Percentiles rank a stretch among this genome's conserved stretches.
phyloP scores from a whole-genome alignment of 306 rosid genomes.

The Cicer chorassanicum region DNA sequence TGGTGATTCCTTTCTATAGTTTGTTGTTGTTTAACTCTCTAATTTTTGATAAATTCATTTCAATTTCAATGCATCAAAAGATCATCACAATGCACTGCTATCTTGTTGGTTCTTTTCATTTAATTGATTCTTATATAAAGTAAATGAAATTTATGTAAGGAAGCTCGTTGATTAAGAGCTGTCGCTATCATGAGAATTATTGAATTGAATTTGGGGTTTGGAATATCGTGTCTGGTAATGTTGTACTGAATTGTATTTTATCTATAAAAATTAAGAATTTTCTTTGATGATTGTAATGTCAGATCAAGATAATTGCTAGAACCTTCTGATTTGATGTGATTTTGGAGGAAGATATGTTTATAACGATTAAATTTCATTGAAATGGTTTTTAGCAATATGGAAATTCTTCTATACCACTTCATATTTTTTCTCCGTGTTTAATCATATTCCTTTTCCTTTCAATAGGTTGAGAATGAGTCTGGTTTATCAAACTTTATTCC shows the following conservation, averaged over 20 bases:
- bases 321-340: conserved; percentile 36
- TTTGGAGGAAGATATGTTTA: conserved; percentile 24
- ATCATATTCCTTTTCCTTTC: conserved; percentile 25
- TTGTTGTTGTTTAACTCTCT: conserved; percentile 6
- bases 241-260: conserved; percentile 16
- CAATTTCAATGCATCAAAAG: conserved; percentile 8
- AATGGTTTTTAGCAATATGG: conserved; percentile 23
- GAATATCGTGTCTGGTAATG: conserved; percentile 6
- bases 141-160: conserved; percentile 19
- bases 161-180: conserved; percentile 4
- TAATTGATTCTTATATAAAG: conserved; percentile 24
- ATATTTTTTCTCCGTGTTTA: conserved; percentile 7
- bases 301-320: conserved; percentile 25
- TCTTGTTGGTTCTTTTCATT: conserved; percentile 15
- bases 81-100: background rate
- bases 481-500: conserved; percentile 95
- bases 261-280: conserved; percentile 3
- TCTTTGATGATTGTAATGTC: conserved; percentile 25
- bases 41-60: background rate
- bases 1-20: conserved; percentile 17
- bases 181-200: conserved; percentile 3
- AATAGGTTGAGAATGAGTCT: conserved; percentile 94
- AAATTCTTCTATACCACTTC: conserved; percentile 1
- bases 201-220: conserved; percentile 24
- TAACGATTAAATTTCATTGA: conserved; percentile 13